Base-by-base conservation (phyloP, 495 filamentous ascomycete genomes). In the Penicillium dipodomyicola region DNA sequence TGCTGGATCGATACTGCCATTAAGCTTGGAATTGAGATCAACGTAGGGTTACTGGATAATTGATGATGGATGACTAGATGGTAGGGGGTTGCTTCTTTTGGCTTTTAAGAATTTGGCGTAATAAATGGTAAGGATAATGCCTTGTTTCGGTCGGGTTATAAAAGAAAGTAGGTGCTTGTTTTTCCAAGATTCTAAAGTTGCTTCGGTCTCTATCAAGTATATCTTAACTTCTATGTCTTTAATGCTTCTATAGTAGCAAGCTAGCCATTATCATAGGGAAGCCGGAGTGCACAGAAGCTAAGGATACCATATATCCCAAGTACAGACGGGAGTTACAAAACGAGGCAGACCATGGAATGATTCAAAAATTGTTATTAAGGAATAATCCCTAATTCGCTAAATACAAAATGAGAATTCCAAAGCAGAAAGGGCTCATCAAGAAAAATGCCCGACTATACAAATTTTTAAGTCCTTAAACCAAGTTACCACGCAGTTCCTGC, bases 401-500 rank as follows among this genome's bases (percentile, higher is more conserved):
- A 52, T 42, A 5, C 9, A 52, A 10, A 10, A 46, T 48, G 40
- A 40, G 52, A 30, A 19, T 39, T 11, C 35, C 23, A 25, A 49
- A 27, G 39, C 17, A 17, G 49, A n/a, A 52, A 32, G 12, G 12
- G 27, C 27, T 7, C 37, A n/a, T 14, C 25, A 20, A 41, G 8
- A n/a, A 22, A 23, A 43, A 41, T 3, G 12, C 20, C 29, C 6
- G 8, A 49, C 19, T 17, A 14, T 4, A 5, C 32, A 12, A 37
- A 20, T 0, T 1, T 29, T 45, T 37, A 40, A 30, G 3, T 12
- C n/a, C 12, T 37, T 47, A 79, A 41, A 77, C 52, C 64, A 96
- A 69, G 70, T 96, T 96, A 10, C 91, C 91, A 55, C 91, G 74
- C 68, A 87, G 77, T 20, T 81, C 90, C 75, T 96, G 92, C 67